Base-by-base conservation (phyloP, 495 filamentous ascomycete genomes). In the Thermochaetoides thermophila region DNA sequence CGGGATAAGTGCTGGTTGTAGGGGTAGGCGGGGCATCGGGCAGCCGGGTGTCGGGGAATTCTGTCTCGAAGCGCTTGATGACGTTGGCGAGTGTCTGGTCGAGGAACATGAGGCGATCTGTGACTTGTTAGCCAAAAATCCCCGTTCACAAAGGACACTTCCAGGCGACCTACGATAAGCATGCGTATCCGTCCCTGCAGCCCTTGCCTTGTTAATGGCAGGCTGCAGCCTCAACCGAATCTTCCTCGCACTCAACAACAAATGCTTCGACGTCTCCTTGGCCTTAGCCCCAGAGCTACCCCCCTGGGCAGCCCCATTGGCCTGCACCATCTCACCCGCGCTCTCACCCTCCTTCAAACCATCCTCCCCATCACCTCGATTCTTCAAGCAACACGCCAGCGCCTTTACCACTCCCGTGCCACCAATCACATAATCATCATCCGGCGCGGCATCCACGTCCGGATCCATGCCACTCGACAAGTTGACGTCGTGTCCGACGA, bases 351-450 rank as follows among this genome's bases (percentile, higher is more conserved):
- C 48, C 37, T 23, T 51, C 42, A 17, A 61, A 63, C 29, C 61
- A 63, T 59, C 41, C 21, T 24, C 21, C 6, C 76, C 73, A 27
- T 67, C 64, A 9, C 63, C 69, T 44, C 72, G 69, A 42, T 92
- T 91, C 34, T 79, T 76, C 20, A 97, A 66, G 44, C 84, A 92
- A 28, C 91, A 84, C 29, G 84, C 79, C 33, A 97, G 61, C 15
- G 85, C 86, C 55, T 95, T 92, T 21, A 93, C 89, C 0, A 97
- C 82, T 39, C 87, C 89, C 0, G 86, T 93, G 13, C 87, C 86
- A 23, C 86, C 85, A 46, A 97, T 84, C 24, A 96, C 84, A 55
- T 96, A 94, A 49, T 95, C 83, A 28, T 91, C 80, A 42, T 91
- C 84, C 1, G 86, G 82, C 17, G 83, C 79, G 12, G 73, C 67